Conservation (phyloP, 129 eudicot genomes). For the Helianthus tuberosus region DNA sequence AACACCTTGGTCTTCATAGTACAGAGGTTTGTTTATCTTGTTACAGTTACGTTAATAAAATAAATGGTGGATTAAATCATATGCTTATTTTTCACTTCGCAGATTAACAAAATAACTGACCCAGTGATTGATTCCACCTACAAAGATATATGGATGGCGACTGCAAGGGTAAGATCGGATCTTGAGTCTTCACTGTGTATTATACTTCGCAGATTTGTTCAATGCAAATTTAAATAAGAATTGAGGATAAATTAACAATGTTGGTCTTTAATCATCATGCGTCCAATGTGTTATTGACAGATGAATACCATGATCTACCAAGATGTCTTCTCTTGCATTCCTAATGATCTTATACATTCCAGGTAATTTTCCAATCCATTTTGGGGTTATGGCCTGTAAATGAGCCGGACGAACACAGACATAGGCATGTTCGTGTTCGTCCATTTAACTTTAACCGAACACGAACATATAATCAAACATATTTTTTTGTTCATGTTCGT, state of each 20-base stretch:
- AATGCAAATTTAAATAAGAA: neutral
- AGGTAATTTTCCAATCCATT: conserved; percentile 47
- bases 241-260: conserved; percentile 4
- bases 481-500: too few relatives aligned
- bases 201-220: neutral
- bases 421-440: too few relatives aligned
- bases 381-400: too few relatives aligned
- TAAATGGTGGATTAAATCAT: conserved; percentile 5
- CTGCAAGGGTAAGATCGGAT: conserved; percentile 68
- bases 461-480: too few relatives aligned
- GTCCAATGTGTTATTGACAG: conserved; percentile 48
- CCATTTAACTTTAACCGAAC: too few relatives aligned
- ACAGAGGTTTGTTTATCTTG: conserved; percentile 54
- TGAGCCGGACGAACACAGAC: too few relatives aligned
- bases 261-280: neutral
- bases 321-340: conserved; percentile 93
- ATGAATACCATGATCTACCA: conserved; percentile 94
- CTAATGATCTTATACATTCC: conserved; percentile 92
- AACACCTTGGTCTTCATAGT: conserved; percentile 90
- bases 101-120: conserved; percentile 74
- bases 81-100: conserved; percentile 24
- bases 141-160: conserved; percentile 99
- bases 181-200: too few relatives aligned
- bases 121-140: conserved; percentile 93
- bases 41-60: neutral